Base-by-base conservation (phyloP, 257 asterid species). In the Primulina huaijiensis region DNA sequence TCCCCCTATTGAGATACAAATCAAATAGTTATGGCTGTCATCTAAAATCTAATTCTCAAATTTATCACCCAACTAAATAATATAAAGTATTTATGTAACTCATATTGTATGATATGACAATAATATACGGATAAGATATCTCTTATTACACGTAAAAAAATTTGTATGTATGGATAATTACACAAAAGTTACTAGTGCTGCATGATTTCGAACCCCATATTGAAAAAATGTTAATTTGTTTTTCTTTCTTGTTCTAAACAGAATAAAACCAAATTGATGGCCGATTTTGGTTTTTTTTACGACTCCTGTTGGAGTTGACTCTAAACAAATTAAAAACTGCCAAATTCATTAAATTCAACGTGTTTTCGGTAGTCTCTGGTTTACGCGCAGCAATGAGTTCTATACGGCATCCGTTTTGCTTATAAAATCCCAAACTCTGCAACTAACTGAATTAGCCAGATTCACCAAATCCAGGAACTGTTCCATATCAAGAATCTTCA, bases 281-380 rank as follows among this genome's bases (percentile, higher is more conserved):
- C 50, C 7, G 50, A 8, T 38, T 38, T 38, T 38, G 16, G 19
- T 4, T 31, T 31, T 5, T 16, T 11, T 9, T 6, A 12, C 25
- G 20, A 4, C 19, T 30, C 20, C 10, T 11, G 1, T 23, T 14
- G 27, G 25, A 58, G 71, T 55, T 72, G 71, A 72, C 65, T 35
- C 56, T 23, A 2, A 29, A 8, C 27, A 67, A 25, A 23, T 12
- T 7, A 6, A 35, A 7, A 35, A 6, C 40, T 6, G 10, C 10
- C 2, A 1, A 33, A 11, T 19, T 2, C 25, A 20, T 53, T 38
- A n/a, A 30, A 31, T 19, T 56, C 72, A 56, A 52, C 38, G 10
- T 16, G 16, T 21, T 25, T 23, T 34, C 62, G 4, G 30, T 30
- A 60, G 71, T 55, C 65, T 72, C 23, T 72, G 62, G 30, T 72